Base-by-base conservation (phyloP, 768 basidiomycete genomes). In the Pleurotus citrinopileatus region DNA sequence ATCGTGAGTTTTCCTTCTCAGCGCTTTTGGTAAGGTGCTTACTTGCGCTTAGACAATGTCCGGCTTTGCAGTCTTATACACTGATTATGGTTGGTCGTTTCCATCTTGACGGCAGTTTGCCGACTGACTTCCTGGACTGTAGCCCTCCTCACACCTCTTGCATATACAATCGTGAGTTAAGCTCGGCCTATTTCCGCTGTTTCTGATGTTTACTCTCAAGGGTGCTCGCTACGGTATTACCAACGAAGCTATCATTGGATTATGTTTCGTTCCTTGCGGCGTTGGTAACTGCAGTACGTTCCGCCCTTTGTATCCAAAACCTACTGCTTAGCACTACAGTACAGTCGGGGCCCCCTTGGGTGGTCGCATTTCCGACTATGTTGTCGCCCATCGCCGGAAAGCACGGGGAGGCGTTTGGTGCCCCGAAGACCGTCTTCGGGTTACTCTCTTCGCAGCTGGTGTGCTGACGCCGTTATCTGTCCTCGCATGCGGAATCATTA, bases 351-450 rank as follows among this genome's bases (percentile, higher is more conserved):
- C 85, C 2, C 79, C 81, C 2, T 57, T 85, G 4, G 76, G 81
- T 0, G 87, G 87, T 1, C 71, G 71, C 13, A 55, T 86, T 0
- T 87, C 87, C 0, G 88, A 89, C 63, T 56, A 59, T 23, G 67
- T 76, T 0, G 70, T 90, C 20, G 67, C 76, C 15, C 63, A 61
- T 36, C 83, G 79, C 68, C 76, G 76, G 13, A 66, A 72, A 42
- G 63, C 68, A 4, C 77, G 85, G 20, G 74, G 73, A 0, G 85
- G 84, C 0, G 59, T 70, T 1, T 87, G 83, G 84, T 77, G 80
- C 38, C 86, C 86, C 0, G 86, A 90, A 64, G 88, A 87, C 58
- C 79, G 87, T 4, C 73, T 89, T 22, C 75, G 82, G 1, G 83
- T 75, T 1, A 70, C 78, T 1, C 62, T 81, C 28, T 58, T 73